Conservation (phyloP, 2,329 filamentous ascomycete species). For the Cercospora zeae-maydis region DNA sequence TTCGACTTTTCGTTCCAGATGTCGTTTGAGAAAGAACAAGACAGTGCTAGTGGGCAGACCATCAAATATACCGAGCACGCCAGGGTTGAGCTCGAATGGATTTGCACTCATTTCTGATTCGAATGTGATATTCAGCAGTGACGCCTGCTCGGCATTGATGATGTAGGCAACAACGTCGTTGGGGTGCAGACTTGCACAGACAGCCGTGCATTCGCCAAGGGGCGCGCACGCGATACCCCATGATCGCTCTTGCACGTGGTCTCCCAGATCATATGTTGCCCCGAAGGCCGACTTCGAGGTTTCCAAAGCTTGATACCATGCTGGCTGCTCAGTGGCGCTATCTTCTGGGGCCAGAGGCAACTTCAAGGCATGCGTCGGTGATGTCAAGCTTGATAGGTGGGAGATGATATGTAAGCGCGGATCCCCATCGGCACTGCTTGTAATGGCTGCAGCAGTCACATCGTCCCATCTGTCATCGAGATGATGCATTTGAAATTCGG, state of each 20-base stretch:
- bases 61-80: background rate
- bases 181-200: constrained; percentile 53
- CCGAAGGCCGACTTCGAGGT: constrained; percentile 45
- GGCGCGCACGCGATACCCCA: constrained; percentile 53
- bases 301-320: constrained; percentile 42
- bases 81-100: background rate
- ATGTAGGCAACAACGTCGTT: constrained; percentile 57
- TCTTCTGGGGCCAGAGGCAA: constrained; percentile 26
- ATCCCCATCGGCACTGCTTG: constrained; percentile 13
- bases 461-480: constrained; percentile 45
- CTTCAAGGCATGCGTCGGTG: constrained; percentile 33
- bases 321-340: constrained; percentile 22
- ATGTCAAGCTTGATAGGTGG: constrained; percentile 37
- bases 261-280: constrained; percentile 49
- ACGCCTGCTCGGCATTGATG: constrained; percentile 44
- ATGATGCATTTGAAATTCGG: constrained; percentile 29
- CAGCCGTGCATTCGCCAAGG: constrained; percentile 47
- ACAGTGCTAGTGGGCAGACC: constrained; percentile 7
- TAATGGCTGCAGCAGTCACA: constrained; percentile 38
- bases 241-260: constrained; percentile 48
- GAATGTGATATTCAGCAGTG: constrained; percentile 16
- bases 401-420: constrained; percentile 39
- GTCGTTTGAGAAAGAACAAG: constrained; percentile 4
- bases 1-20: constrained; percentile 2
- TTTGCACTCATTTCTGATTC: background rate